Evolutionary conservation across 140 eudicot genomes (phyloP).

Genomic region (Anethum foeniculum): DNA sequence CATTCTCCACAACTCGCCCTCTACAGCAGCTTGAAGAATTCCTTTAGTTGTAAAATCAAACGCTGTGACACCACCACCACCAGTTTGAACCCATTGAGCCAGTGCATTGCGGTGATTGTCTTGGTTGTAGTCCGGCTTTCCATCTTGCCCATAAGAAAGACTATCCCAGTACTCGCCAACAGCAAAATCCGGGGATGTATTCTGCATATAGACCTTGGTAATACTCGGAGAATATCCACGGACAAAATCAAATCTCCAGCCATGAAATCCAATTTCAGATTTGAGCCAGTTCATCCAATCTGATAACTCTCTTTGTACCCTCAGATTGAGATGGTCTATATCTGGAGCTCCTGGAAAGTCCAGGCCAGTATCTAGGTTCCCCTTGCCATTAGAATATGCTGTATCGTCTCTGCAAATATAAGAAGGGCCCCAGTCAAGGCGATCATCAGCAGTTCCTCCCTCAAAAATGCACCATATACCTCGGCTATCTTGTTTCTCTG

Average conservation of each 20-base stretch:
- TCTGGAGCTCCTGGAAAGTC: constrained; percentile 50
- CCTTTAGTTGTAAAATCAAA: constrained; percentile 75
- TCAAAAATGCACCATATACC: constrained; percentile 62
- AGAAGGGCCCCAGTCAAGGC: constrained; percentile 74
- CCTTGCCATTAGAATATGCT: constrained; percentile 42
- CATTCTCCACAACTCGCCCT: constrained; percentile 73
- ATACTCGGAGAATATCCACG: constrained; percentile 52
- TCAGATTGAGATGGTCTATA: constrained; percentile 63
- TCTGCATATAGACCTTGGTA: constrained; percentile 47
- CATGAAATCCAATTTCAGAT: constrained; percentile 57
- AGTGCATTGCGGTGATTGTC: constrained; percentile 51
- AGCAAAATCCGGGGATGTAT: constrained; percentile 49
- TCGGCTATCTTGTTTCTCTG: constrained; percentile 44
- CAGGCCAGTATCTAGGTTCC: constrained; percentile 58
- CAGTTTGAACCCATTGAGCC: constrained; percentile 38
- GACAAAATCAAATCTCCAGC: constrained; percentile 69
- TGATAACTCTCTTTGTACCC: constrained; percentile 60
- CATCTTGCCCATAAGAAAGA: constrained; percentile 33
- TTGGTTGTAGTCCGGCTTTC: constrained; percentile 53
- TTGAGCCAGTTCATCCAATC: constrained; percentile 88
- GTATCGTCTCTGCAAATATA: constrained; percentile 54
- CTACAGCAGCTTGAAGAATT: constrained; percentile 66
- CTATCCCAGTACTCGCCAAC: constrained; percentile 61
- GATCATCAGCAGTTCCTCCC: constrained; percentile 65
- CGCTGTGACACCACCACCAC: constrained; percentile 44